Conservation (phyloP, 2,329 filamentous ascomycete genomes). For the Epichloe sylvatica region DNA sequence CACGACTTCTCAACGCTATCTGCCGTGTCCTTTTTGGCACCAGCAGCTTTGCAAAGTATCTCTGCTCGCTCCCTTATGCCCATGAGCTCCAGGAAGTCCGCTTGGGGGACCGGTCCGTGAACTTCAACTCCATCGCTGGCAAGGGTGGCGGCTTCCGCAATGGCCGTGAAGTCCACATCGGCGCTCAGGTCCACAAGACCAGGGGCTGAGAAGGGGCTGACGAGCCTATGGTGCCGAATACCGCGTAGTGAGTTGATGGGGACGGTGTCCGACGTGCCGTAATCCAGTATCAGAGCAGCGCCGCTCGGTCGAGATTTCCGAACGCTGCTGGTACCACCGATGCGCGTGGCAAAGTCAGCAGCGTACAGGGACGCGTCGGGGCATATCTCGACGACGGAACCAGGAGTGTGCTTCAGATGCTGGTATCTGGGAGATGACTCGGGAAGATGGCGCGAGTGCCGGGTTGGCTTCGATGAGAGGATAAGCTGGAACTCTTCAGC, state of each 20-base stretch:
- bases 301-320: constrained; percentile 55
- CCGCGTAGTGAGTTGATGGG: constrained; percentile 84
- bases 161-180: constrained; percentile 81
- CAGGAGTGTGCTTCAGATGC: constrained; percentile 50
- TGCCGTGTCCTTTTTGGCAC: constrained; percentile 30
- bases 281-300: constrained; percentile 90
- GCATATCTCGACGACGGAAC: constrained; percentile 74
- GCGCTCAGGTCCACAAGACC: constrained; percentile 80
- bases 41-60: constrained; percentile 41
- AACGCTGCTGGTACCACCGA: constrained; percentile 51
- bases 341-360: constrained; percentile 67
- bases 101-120: constrained; percentile 82
- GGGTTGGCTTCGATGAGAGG: constrained; percentile 59
- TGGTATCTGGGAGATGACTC: constrained; percentile 69
- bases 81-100: constrained; percentile 62
- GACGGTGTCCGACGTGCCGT: constrained; percentile 65
- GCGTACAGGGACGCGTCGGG: constrained; percentile 74
- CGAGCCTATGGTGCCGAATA: constrained; percentile 61
- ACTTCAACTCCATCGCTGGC: constrained; percentile 75
- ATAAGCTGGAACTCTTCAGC: constrained; percentile 80
- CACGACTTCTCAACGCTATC: constrained; percentile 59
- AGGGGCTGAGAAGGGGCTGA: constrained; percentile 66
- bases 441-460: constrained; percentile 74
- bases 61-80: constrained; percentile 68
- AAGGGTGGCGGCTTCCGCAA: constrained; percentile 67